These are phyloP conservation scores for Ophiostoma populinum DNA, from an alignment of 2,329 filamentous ascomycete species.

Conservation along the genomic window DNA sequence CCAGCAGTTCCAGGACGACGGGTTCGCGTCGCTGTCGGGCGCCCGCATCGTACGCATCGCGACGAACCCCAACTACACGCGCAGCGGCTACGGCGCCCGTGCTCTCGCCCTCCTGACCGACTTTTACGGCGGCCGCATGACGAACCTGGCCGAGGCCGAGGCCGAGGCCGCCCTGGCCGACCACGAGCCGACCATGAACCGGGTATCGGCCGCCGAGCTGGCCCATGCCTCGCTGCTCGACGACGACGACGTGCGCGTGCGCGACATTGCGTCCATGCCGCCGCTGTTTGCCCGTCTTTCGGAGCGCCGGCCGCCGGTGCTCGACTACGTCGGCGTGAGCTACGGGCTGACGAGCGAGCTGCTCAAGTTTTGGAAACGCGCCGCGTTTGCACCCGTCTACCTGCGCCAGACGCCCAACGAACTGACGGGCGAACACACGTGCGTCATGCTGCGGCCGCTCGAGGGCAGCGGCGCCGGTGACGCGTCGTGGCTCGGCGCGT, in stretches of 20 bases:
- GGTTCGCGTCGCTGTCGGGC: conserved; percentile 85
- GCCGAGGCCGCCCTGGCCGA: conserved; percentile 16
- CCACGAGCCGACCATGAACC: conserved; percentile 45
- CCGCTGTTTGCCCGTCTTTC: conserved; percentile 79
- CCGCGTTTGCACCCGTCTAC: conserved; percentile 76
- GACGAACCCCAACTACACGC: conserved; percentile 82
- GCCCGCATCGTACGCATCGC: conserved; percentile 87
- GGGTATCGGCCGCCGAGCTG: conserved; percentile 70
- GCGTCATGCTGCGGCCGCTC: conserved; percentile 85
- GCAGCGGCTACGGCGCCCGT: conserved; percentile 85
- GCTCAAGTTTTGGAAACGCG: conserved; percentile 94
- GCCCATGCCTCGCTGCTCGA: conserved; percentile 52
- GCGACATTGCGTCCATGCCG: conserved; percentile 82
- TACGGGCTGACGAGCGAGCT: conserved; percentile 77
- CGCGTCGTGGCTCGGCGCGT: conserved; percentile 73
- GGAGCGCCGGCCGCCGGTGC: conserved; percentile 58
- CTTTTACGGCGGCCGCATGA: conserved; percentile 90
- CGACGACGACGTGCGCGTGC: conserved; percentile 74
- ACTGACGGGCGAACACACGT: conserved; percentile 91
- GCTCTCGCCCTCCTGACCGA: conserved; percentile 75
- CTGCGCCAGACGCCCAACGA: conserved; percentile 89
- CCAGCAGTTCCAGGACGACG: conserved; percentile 94
- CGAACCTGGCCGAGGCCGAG: conserved; percentile 60
- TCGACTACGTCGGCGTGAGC: conserved; percentile 91
- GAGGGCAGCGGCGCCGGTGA: conserved; percentile 38